Evolutionary conservation across 306 rosid genomes (phyloP).

Genomic region (Ormosia semicastrata): DNA sequence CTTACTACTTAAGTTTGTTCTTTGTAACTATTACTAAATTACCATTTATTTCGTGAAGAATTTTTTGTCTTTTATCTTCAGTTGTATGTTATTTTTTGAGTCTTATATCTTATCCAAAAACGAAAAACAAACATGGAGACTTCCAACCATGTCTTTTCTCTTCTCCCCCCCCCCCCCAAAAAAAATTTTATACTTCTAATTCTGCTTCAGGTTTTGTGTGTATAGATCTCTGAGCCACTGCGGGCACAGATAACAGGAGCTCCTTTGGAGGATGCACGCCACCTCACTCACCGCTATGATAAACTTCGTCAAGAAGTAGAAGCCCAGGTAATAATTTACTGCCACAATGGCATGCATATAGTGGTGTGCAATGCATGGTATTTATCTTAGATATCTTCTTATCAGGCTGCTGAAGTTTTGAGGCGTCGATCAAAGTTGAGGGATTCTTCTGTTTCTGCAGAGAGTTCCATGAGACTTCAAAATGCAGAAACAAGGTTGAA

Average conservation of each 20-base stretch:
- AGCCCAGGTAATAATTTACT: slow-evolving; percentile 64
- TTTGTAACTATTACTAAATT: slow-evolving; percentile 2
- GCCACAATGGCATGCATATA: slow-evolving; percentile 27
- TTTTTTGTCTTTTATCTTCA: background rate
- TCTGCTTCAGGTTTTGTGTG: slow-evolving; percentile 52
- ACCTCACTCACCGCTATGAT: slow-evolving; percentile 79
- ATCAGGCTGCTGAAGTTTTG: slow-evolving; percentile 89
- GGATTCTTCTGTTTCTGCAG: slow-evolving; percentile 72
- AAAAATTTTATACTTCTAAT: slow-evolving; percentile 40
- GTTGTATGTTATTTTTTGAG: slow-evolving; percentile 26
- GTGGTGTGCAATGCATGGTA: slow-evolving; percentile 29
- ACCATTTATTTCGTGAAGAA: background rate
- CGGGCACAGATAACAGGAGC: slow-evolving; percentile 87
- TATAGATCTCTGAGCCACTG: slow-evolving; percentile 82
- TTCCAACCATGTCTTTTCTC: slow-evolving; percentile 13
- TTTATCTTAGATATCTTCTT: slow-evolving; percentile 41
- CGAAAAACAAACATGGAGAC: background rate
- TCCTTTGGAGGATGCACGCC: slow-evolving; percentile 97
- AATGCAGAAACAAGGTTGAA: slow-evolving; percentile 75
- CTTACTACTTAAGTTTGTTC: background rate
- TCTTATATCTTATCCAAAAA: background rate
- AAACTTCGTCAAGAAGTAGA: slow-evolving; percentile 85
- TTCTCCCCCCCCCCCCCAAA: background rate
- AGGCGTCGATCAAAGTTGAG: slow-evolving; percentile 81
- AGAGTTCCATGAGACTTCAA: slow-evolving; percentile 73